Evolutionary conservation across 805 yeast genomes (phyloP), one percentile per base, ranked within the genome.

Genomic region (Lachancea mirantina): DNA sequence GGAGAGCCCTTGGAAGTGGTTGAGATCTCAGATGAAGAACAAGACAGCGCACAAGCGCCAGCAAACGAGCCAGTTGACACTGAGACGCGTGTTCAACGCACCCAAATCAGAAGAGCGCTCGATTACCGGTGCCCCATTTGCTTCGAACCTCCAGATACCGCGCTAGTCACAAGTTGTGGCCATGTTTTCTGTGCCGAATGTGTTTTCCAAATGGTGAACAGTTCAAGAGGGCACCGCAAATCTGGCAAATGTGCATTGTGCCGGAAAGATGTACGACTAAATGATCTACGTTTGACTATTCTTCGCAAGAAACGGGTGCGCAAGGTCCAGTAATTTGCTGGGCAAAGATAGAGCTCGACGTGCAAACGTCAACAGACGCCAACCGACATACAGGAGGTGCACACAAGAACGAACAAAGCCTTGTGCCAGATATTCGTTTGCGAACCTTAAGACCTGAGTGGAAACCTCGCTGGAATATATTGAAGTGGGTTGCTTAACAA

Each of bases 141-240:
- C 34, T 66, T 74, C 47, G 79, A 73, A 6, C 62, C 67, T 4
- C 74, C 76, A 3, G 65, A 59, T 10, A 44, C 57, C 5, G 67
- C 77, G 2, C 62, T 65, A 19, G 67, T 68, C 11, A 61, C 74
- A 3, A 68, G 71, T 0, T 75, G 81, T 52, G 81, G 81, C 0
- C 81, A 75, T 48, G 55, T 70, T 2, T 74, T 67, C 43, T 75
- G 81, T 44, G 59, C 66, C 5, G 67, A 65, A 17, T 75, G 80
- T 47, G 57, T 70, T 4, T 74, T 68, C 39, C 57, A 62, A 39
- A 68, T 68, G 50, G 65, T 70, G 20, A 68, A 71, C 8, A 64
- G 61, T 45, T 73, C 73, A 23, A 67, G 60, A 45, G 55, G 48
- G 24, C 54, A 47, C 14, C 50, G 50, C 28, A 42, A 37, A 9